Evolutionary conservation across 1,284 basidiomycete genomes (phyloP).

Genomic region (Xerocomus amazonicus): DNA sequence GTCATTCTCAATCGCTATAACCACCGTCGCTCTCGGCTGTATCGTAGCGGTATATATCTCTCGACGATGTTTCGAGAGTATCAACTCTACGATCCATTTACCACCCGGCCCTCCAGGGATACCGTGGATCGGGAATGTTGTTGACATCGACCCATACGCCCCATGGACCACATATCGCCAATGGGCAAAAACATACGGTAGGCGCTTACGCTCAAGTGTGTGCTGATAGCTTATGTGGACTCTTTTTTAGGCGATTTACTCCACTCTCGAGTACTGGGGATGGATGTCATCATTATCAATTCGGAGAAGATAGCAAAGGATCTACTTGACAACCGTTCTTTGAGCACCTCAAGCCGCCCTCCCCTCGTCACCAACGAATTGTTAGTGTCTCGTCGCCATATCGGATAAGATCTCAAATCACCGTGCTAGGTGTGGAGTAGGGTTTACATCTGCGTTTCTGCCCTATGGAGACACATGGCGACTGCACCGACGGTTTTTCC

Average conservation of each 20-base stretch:
- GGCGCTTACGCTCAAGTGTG: neutral
- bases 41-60: too few species aligned
- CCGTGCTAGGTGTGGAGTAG: conserved; percentile 35
- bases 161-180: conserved; percentile 21
- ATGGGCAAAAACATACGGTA: conserved; percentile 15
- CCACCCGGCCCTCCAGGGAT: conserved; percentile 14
- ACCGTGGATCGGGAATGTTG: conserved; percentile 8
- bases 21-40: too few species aligned
- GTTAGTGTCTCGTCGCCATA: neutral
- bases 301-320: conserved; percentile 8
- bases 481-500: conserved; percentile 1
- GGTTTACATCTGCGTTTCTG: conserved; percentile 31
- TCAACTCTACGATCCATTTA: neutral
- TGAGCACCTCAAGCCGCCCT: conserved; percentile 1
- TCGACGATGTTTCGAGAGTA: too few species aligned
- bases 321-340: conserved; percentile 5
- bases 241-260: conserved; percentile 25
- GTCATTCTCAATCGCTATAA: too few species aligned
- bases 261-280: conserved; percentile 22
- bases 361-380: conserved; percentile 22
- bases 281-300: conserved; percentile 38
- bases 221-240: neutral
- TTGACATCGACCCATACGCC: conserved; percentile 6
- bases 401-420: too few species aligned
- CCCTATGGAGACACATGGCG: conserved; percentile 1